phyloP scores from a whole-genome alignment of 371 early-diverging fungal species.

The Saksenaea oblongispora region DNA sequence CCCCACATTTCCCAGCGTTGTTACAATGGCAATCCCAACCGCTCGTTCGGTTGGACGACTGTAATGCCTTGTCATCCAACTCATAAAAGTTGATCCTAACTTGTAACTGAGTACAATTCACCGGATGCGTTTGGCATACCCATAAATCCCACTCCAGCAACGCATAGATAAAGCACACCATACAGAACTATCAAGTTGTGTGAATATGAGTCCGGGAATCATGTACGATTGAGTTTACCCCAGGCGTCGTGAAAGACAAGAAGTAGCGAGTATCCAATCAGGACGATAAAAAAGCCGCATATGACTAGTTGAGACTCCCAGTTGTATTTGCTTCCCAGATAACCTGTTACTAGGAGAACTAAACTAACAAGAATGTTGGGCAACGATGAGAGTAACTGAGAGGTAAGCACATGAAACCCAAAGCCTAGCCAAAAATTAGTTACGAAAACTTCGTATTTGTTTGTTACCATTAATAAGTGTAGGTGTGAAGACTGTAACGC shows the following conservation, averaged over 20 bases:
- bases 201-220: background rate
- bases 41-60: conserved; percentile 26
- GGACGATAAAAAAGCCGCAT: conserved; percentile 20
- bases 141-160: conserved; percentile 17
- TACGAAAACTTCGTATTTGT: background rate
- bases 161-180: background rate
- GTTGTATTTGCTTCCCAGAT: conserved; percentile 20
- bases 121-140: conserved; percentile 9
- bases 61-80: conserved; percentile 26
- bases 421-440: background rate
- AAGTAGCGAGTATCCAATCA: conserved; percentile 17
- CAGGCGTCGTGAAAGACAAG: conserved; percentile 19
- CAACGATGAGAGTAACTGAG: conserved; percentile 36
- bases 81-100: conserved; percentile 22
- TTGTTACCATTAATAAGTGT: conserved; percentile 21
- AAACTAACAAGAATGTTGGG: conserved; percentile 23
- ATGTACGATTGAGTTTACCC: conserved; percentile 17
- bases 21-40: conserved; percentile 21
- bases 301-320: conserved; percentile 17
- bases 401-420: conserved; percentile 17
- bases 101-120: background rate
- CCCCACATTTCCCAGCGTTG: conserved; percentile 25
- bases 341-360: conserved; percentile 22
- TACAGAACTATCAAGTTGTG: background rate
- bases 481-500: conserved; percentile 25